These are phyloP conservation scores for Raffaelea albimanens DNA, from an alignment of 2,329 filamentous ascomycete genomes.

Conservation along the genomic window DNA sequence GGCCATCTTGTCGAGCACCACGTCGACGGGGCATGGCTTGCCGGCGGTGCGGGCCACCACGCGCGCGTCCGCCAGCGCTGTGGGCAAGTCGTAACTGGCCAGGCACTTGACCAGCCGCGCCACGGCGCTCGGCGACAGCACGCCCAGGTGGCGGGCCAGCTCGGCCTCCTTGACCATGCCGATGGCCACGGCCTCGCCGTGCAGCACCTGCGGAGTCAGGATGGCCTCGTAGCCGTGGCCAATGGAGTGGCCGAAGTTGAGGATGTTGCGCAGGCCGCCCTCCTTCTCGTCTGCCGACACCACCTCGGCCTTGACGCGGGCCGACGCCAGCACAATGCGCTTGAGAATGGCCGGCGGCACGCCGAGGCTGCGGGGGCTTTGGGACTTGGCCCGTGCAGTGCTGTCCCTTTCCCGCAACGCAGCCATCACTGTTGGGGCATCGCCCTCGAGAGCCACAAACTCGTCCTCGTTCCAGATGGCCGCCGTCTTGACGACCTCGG, in stretches of 20 bases:
- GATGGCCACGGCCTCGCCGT: constrained; percentile 92
- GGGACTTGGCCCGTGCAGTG: neutral
- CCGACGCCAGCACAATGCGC: constrained; percentile 77
- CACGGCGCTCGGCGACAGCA: constrained; percentile 78
- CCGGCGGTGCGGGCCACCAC: constrained; percentile 75
- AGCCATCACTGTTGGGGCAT: constrained; percentile 66
- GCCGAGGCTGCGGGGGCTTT: constrained; percentile 46
- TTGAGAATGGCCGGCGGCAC: constrained; percentile 64
- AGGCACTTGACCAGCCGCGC: constrained; percentile 88
- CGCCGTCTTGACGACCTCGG: constrained; percentile 94
- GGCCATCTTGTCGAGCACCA: constrained; percentile 84
- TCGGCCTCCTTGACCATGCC: constrained; percentile 99
- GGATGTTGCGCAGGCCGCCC: constrained; percentile 81
- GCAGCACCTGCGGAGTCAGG: constrained; percentile 85
- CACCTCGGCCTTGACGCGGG: constrained; percentile 87
- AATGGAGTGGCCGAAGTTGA: constrained; percentile 98
- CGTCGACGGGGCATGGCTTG: constrained; percentile 79
- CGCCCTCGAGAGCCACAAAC: constrained; percentile 74
- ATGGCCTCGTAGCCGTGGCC: constrained; percentile 96
- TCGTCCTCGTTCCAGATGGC: constrained; percentile 90
- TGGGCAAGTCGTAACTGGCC: constrained; percentile 84
- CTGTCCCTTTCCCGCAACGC: constrained; percentile 39
- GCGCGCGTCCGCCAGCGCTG: constrained; percentile 71
- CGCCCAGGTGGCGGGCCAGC: constrained; percentile 77
- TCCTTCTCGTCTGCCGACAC: constrained; percentile 93